phyloP scores from a whole-genome alignment of 768 basidiomycete genomes.

The Sutorius australiensis region DNA sequence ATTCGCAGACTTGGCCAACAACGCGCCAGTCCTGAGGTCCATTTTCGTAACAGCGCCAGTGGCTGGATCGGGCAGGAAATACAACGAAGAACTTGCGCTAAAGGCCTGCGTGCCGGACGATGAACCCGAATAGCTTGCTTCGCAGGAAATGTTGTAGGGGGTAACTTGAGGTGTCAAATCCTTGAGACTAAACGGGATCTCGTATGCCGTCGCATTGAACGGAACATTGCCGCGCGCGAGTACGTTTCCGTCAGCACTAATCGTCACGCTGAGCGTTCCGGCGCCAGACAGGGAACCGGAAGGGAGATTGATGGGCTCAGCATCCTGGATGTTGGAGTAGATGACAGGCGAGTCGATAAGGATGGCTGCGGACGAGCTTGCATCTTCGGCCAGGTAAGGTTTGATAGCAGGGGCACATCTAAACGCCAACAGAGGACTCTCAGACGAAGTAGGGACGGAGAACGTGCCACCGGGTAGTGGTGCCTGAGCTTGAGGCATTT shows the following conservation, averaged over 20 bases:
- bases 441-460: slow-evolving; percentile 34
- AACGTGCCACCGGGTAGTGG: slow-evolving; percentile 50
- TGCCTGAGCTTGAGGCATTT: slow-evolving; percentile 30
- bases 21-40: slow-evolving; percentile 54
- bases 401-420: slow-evolving; percentile 56
- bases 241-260: slow-evolving; percentile 41
- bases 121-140: slow-evolving; percentile 21
- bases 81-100: slow-evolving; percentile 39
- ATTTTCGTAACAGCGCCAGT: slow-evolving; percentile 55
- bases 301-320: slow-evolving; percentile 39
- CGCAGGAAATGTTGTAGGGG: slow-evolving; percentile 31
- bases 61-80: slow-evolving; percentile 44
- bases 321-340: slow-evolving; percentile 42
- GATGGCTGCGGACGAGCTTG: slow-evolving; percentile 39
- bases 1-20: slow-evolving; percentile 47
- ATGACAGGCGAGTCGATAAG: slow-evolving; percentile 52
- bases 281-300: slow-evolving; percentile 25
- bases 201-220: slow-evolving; percentile 47
- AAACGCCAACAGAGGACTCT: slow-evolving; percentile 47
- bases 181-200: slow-evolving; percentile 46
- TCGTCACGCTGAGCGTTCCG: slow-evolving; percentile 38
- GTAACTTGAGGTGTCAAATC: slow-evolving; percentile 38
- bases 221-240: slow-evolving; percentile 46
- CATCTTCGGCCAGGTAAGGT: slow-evolving; percentile 56
- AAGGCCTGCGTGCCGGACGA: slow-evolving; percentile 40